Evolutionary conservation across 1,284 basidiomycete genomes (phyloP), one percentile per base, ranked within the genome.

Genomic region (Malassezia dermatis): DNA sequence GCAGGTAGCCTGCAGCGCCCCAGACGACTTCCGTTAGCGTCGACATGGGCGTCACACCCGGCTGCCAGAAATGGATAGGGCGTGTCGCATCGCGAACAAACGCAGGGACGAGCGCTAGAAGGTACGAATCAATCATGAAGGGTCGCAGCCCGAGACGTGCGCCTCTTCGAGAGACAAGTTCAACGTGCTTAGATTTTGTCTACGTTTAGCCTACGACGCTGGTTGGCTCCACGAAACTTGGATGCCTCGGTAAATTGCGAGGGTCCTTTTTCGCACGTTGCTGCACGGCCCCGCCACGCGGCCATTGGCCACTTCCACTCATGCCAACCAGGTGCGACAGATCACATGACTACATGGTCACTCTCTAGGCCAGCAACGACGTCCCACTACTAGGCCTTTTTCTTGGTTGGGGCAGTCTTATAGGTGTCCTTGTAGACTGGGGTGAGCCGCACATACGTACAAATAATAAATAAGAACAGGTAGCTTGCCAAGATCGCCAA

Each of bases 401-500:
- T 42, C 12, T 27, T 37, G 21, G 54, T 44, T 53, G 59, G 56
- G 43, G 60, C 48, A 13, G 64, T 59, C 50, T 68, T 70, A 63
- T 77, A 77, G 2, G 76, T 77, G 58, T 64, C 65, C 32, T 64
- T 49, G 64, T 77, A 77, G 64, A 77, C 48, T 49, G 46, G 3
- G 5, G 19, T 17, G 17, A 17, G 26, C 8, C 2, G 13, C 3
- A n/a, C 15, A 21, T 23, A 34, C 49, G 31, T 34, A 51, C 40
- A 67, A 13, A 62, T 60, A 43, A 76, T 65, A 49, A 76, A 76
- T 23, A 75, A 64, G 59, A 74, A 64, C 2, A 76, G 63, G 61
- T 95, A 98, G 72, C 83, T 86, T 41, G 87, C 86, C 64, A 98
- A 80, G 56, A 98, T 81, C 15, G 76, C 81, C 75, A 90, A 91